These are phyloP conservation scores for Fusarium nygamai DNA, from an alignment of 2,329 filamentous ascomycete genomes.

Conservation along the genomic window DNA sequence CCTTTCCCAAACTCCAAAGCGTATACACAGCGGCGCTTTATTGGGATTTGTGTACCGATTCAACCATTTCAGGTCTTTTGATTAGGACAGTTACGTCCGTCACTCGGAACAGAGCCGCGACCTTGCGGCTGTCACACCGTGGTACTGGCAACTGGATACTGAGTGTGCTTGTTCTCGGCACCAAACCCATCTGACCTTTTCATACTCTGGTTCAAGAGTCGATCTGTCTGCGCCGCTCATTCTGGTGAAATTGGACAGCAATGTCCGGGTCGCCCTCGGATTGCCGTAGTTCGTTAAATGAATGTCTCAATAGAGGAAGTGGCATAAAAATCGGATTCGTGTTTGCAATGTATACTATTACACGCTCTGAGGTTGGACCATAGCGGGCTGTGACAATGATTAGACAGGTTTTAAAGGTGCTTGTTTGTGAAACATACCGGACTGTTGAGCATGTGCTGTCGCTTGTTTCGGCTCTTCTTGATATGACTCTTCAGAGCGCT, in stretches of 20 bases:
- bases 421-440: conserved; percentile 71
- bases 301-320: conserved; percentile 32
- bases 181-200: conserved; percentile 28
- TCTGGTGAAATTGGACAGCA: conserved; percentile 25
- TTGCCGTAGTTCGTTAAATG: conserved; percentile 33
- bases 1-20: conserved; percentile 33
- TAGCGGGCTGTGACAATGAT: conserved; percentile 57
- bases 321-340: conserved; percentile 35
- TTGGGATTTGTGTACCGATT: conserved; percentile 32
- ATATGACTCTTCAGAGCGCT: conserved; percentile 98
- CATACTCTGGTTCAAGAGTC: conserved; percentile 26
- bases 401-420: background rate
- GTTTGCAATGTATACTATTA: conserved; percentile 44
- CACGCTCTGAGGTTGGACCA: conserved; percentile 66
- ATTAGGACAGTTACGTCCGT: conserved; percentile 43
- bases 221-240: conserved; percentile 31
- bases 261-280: conserved; percentile 40
- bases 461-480: conserved; percentile 95
- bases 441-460: conserved; percentile 95
- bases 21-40: conserved; percentile 28
- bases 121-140: conserved; percentile 47
- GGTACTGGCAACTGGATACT: conserved; percentile 35
- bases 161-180: conserved; percentile 30
- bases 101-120: conserved; percentile 37
- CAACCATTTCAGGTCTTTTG: conserved; percentile 44